Base-by-base conservation (phyloP, 306 rosid genomes). In the Carpinus viminea region DNA sequence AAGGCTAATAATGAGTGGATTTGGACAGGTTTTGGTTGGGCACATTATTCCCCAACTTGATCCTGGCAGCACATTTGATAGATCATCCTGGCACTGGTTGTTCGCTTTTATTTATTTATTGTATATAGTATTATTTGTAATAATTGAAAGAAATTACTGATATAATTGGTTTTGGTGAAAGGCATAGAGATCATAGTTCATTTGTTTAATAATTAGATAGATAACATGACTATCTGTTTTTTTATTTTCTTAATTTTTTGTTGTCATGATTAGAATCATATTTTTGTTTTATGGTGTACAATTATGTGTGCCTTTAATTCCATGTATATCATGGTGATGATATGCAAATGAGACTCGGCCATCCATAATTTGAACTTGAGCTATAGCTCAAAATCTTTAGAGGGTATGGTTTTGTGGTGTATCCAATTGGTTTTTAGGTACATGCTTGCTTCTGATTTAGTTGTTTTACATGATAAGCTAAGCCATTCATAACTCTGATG, bases 11-110 rank as follows among this genome's bases (percentile, higher is more conserved):
- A 28, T 28, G 31, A 28, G 31, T 28, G 1, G 31, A 28, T 28
- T 28, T 59, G 31, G 65, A 59, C 65, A 59, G 28, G 65, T 59
- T 11, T 59, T 59, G 56, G 56, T 52, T 52, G 56, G n/a, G n/a
- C n/a, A 41, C 65, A 59, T 21, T 59, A 4, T 59, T 20, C n/a
- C 13, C 65, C 28, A 24, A 59, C 65, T 59, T 59, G 65, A 9
- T 8, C 65, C 65, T 12, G 36, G 65, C 31, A 28, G 31, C 36
- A 21, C 65, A 21, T 59, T 59, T 20, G n/a, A 59, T 21, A 3
- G 36, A 12, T 28, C 65, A 59, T 7, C 5, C 28, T 47, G 13
- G 9, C 24, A 59, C 36, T 20, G 65, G 16, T 36, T 59, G 65
- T 21, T 4, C 3, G 65, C 12, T 28, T 59, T 31, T 31, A 1